Base-by-base conservation (phyloP, 2,329 filamentous ascomycete genomes). In the Myriangium duriaei region DNA sequence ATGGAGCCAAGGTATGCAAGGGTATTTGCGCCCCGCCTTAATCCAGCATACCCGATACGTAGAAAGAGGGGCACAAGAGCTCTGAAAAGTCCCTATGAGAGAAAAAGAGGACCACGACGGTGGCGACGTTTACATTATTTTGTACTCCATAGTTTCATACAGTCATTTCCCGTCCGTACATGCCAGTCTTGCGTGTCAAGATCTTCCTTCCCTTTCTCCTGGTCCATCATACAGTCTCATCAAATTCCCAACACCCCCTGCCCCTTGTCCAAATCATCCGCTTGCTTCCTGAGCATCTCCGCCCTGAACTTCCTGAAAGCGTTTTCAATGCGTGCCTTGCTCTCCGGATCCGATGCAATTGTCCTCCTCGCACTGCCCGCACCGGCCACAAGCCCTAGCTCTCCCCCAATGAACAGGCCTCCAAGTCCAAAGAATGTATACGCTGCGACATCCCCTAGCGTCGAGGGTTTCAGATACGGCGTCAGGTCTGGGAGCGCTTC, bases 401-500 rank as follows among this genome's bases (percentile, higher is more conserved):
- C 77, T 5, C 77, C 76, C 5, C 76, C 76, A 4, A 81, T 45
- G 43, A 81, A 74, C 4, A 79, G 51, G 0, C 76, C 76, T 11
- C 74, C 76, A 0, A 70, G 51, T 0, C 69, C 68, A 32, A 79
- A 75, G 50, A 81, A 70, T 43, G 71, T 68, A 49, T 76, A 79
- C 0, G 77, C 72, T 3, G 72, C 69, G 17, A 74, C 51, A 45
- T 81, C 77, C 11, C 75, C 75, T 34, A 71, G 50, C 1, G 61
- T 61, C 2, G 69, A 72, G 0, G 76, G 77, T 31, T 68, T 65
- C 29, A 81, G 46, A 26, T 73, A 49, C 0, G 65, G 64, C 0
- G 71, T 72, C 24, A 81, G 57, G 47, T 81, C 74, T 0, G 78
- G 77, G 1, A 81, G 59, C 0, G 67, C 50, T 49, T 79, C 75